phyloP scores from a whole-genome alignment of 257 asterid species.

The Solanum ossicruentum region DNA sequence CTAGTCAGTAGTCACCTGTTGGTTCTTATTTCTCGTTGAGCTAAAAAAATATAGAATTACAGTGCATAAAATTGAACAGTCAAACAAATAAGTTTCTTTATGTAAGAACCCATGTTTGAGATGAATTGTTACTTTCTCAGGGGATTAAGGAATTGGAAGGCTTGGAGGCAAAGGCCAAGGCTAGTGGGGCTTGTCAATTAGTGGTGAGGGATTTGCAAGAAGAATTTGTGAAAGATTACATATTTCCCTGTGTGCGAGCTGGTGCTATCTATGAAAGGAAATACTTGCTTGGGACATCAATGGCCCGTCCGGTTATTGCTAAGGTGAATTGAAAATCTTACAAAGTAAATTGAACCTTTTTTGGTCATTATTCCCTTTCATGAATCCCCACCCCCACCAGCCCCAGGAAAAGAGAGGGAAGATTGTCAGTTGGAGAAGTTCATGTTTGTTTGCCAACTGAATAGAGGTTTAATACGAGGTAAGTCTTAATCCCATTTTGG shows the following conservation, averaged over 20 bases:
- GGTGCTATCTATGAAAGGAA: slow-evolving; percentile 94
- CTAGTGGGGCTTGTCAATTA: slow-evolving; percentile 94
- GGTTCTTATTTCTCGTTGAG: not conserved
- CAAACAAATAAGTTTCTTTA: not conserved
- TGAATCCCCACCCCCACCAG: not conserved
- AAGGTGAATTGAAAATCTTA: slow-evolving; percentile 40
- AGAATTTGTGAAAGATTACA: slow-evolving; percentile 85
- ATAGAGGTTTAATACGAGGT: not conserved
- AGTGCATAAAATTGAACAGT: not conserved
- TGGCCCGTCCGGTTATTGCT: slow-evolving; percentile 98
- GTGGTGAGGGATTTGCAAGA: slow-evolving; percentile 92
- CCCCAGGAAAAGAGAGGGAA: not conserved
- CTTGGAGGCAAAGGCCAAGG: slow-evolving; percentile 84
- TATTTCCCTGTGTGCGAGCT: slow-evolving; percentile 89
- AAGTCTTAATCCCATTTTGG: not conserved
- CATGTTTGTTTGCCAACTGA: not conserved
- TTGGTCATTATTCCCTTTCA: not conserved
- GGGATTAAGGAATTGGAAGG: slow-evolving; percentile 92
- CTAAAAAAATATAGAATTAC: not conserved
- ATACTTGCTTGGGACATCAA: slow-evolving; percentile 91
- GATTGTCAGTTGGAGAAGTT: not conserved
- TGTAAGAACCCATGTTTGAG: not conserved
- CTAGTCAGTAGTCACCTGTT: not conserved
- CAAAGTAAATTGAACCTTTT: not conserved
- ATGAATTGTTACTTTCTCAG: slow-evolving; percentile 18